Percentiles rank a stretch among this genome's conserved stretches.
Evolutionary conservation across 2,329 filamentous ascomycete genomes (phyloP).

Genomic region (Aureobasidium sp.): DNA sequence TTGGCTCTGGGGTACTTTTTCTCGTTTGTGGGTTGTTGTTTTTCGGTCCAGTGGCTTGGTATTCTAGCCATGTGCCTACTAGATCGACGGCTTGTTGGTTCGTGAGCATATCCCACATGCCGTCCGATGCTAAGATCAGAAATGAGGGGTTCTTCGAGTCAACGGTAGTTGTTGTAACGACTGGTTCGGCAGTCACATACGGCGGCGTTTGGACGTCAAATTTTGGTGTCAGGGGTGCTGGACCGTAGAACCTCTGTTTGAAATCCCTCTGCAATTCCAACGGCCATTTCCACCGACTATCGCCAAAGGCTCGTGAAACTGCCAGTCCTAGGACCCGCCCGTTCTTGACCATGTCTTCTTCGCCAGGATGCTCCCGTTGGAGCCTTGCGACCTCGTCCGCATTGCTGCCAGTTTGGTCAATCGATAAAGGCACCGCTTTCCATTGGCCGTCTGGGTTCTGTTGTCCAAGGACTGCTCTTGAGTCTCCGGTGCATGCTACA

Average conservation of each 20-base stretch:
- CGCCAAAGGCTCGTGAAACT: slow-evolving; percentile 59
- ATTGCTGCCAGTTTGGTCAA: slow-evolving; percentile 60
- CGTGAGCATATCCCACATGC: slow-evolving; percentile 43
- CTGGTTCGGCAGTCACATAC: slow-evolving; percentile 59
- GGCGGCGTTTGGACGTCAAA: slow-evolving; percentile 45
- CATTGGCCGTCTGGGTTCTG: slow-evolving; percentile 38
- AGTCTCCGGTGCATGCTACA: slow-evolving; percentile 60
- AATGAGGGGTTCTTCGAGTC: slow-evolving; percentile 39
- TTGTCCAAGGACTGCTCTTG: slow-evolving; percentile 53
- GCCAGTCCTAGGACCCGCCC: slow-evolving; percentile 54
- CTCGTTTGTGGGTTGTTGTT: slow-evolving; percentile 18
- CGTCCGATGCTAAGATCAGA: slow-evolving; percentile 58
- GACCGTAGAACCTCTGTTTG: slow-evolving; percentile 42
- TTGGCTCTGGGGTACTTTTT: slow-evolving; percentile 17
- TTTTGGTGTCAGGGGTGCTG: slow-evolving; percentile 33
- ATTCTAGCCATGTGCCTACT: slow-evolving; percentile 48
- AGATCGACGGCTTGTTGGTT: slow-evolving; percentile 21
- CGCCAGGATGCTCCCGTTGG: slow-evolving; percentile 51
- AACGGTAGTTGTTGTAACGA: slow-evolving; percentile 49
- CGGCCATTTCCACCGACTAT: slow-evolving; percentile 60
- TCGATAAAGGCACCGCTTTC: slow-evolving; percentile 46
- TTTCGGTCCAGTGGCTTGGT: slow-evolving; percentile 18
- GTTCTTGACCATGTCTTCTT: slow-evolving; percentile 47
- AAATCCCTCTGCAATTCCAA: slow-evolving; percentile 38
- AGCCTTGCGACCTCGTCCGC: slow-evolving; percentile 48